Base-by-base conservation (phyloP, 2,329 filamentous ascomycete genomes). In the Gnomoniopsis sp. region DNA sequence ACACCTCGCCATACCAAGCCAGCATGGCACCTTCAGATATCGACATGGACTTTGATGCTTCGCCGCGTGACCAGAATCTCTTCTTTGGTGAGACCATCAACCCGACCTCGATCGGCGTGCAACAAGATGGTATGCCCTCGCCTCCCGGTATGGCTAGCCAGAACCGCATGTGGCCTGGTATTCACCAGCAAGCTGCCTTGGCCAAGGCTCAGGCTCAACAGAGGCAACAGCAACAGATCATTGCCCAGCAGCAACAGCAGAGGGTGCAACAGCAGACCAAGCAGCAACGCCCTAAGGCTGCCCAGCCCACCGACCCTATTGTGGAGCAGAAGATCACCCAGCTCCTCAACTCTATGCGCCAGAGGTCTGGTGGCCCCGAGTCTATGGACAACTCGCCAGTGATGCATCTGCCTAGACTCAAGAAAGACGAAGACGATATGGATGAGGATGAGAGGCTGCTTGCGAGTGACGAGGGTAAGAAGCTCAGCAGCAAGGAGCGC, bases 391-490 rank as follows among this genome's bases (percentile, higher is more conserved):
- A 73, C 62, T 65, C 72, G 36, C 71, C 81, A 14, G 72, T 87
- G n/a, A 80, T 86, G 57, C 88, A 91, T 70, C 83, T 91, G 66
- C 80, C 88, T 52, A 88, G 88, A 63, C 76, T 84, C 63, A 93
- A 88, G 82, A 98, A 98, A 81, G 92, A 97, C 48, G 93, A 98
- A 68, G 93, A 97, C 62, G 93, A 98, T 55, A 98, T 99, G 93
- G 95, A 99, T 67, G 93, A 97, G 73, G 95, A 98, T 68, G 95
- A 98, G 80, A 85, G 91, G 65, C 81, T 97, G 11, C 81, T 59
- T 22, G 91, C 91, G n/a, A 97, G 92, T 62, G 95, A 99, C 69
- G 93, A 97, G 76, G 95, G 93, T 68, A 99, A 99, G 87, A 97
- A 97, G 80, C 84, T 99, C n/a, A 95, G 88, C 75, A 96, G 91